A percentile compares a stretch with the other conserved stretches of the same genome.
phyloP scores from a whole-genome alignment of 2,329 filamentous ascomycete species.

The Sphaerulina musiva region DNA sequence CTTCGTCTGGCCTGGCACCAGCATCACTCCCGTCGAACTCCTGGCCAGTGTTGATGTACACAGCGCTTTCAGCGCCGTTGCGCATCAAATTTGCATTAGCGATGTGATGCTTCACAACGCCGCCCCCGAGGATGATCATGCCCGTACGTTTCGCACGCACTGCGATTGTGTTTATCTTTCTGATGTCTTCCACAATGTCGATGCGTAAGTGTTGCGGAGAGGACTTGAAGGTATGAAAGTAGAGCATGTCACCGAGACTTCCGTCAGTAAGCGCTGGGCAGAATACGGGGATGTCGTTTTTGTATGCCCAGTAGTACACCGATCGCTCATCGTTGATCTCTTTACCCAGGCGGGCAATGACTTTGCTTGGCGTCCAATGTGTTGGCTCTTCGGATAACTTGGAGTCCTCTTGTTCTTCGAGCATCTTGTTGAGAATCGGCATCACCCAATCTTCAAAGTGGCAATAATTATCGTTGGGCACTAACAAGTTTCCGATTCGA shows the following conservation, averaged over 20 bases:
- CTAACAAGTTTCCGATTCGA: constrained; percentile 89
- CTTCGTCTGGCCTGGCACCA: constrained; percentile 88
- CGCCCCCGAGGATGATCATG: constrained; percentile 92
- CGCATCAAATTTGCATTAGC: constrained; percentile 96
- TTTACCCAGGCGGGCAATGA: constrained; percentile 81
- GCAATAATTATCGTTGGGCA: constrained; percentile 96
- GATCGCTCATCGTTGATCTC: constrained; percentile 91
- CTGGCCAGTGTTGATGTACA: constrained; percentile 95
- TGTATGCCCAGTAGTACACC: constrained; percentile 96
- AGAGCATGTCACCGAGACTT: constrained; percentile 93
- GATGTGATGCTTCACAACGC: constrained; percentile 97
- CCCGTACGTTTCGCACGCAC: constrained; percentile 81
- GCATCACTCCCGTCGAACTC: constrained; percentile 98
- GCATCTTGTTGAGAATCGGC: constrained; percentile 88
- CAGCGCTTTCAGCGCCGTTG: constrained; percentile 92
- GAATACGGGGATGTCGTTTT: constrained; percentile 94
- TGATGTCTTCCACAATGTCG: constrained; percentile 90
- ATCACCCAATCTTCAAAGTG: constrained; percentile 97
- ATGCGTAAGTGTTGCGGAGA: constrained; percentile 75
- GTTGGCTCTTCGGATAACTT: constrained; percentile 56
- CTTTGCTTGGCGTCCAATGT: constrained; percentile 89
- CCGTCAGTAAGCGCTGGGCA: constrained; percentile 94
- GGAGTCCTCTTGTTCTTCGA: constrained; percentile 82
- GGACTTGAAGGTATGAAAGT: constrained; percentile 93
- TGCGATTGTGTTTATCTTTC: constrained; percentile 84